Evolutionary conservation across 106 monocot species (phyloP).

Genomic region (Narthecium ossifragum): DNA sequence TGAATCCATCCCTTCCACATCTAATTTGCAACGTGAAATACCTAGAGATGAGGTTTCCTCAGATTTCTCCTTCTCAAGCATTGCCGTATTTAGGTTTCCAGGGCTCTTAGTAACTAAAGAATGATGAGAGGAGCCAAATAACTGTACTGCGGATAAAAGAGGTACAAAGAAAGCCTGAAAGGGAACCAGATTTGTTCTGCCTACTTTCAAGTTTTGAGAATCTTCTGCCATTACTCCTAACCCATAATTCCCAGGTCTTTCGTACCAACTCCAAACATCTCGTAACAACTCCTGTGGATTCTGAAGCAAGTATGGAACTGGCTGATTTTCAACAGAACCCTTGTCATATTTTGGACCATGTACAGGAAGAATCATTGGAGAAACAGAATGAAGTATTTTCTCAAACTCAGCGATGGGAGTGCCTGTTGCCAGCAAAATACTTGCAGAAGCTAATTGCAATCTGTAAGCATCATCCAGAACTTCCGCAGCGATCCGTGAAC

Average conservation of each 20-base stretch:
- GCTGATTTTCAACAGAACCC: background rate
- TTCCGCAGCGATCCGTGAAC: conserved; percentile 11
- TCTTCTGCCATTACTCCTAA: conserved; percentile 21
- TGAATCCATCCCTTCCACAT: background rate
- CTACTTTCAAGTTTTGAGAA: background rate
- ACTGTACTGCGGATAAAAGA: conserved; percentile 23
- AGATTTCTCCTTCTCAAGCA: background rate
- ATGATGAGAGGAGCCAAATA: conserved; percentile 11
- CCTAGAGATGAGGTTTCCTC: background rate
- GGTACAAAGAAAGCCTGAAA: conserved; percentile 27
- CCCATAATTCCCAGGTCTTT: conserved; percentile 20
- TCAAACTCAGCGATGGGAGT: conserved; percentile 29
- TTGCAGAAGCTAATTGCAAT: conserved; percentile 16
- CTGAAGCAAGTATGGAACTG: conserved; percentile 5
- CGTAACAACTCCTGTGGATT: conserved; percentile 4
- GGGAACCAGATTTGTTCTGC: conserved; percentile 6
- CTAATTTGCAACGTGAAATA: background rate
- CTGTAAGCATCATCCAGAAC: conserved; percentile 12
- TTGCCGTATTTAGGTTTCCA: background rate
- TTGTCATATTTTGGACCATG: background rate
- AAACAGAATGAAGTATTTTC: conserved; percentile 19
- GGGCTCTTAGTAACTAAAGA: background rate
- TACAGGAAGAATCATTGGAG: conserved; percentile 19
- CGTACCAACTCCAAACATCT: conserved; percentile 32
- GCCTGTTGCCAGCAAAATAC: conserved; percentile 11